These are phyloP conservation scores for Paraglomus occultum DNA, from an alignment of 192 early-diverging fungal species.

Conservation along the genomic window DNA sequence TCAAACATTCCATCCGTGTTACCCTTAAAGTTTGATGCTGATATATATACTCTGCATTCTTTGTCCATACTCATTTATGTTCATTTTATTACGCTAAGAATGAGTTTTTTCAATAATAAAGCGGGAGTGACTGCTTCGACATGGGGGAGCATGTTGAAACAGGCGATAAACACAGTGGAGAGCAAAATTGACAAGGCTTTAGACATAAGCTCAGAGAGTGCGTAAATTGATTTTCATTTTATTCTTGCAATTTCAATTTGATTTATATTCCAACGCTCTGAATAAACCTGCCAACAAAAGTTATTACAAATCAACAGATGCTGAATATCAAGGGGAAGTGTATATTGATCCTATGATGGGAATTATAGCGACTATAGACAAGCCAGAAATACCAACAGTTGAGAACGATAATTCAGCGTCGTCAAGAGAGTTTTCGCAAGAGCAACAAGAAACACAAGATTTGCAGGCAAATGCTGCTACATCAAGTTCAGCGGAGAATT, in stretches of 20 bases:
- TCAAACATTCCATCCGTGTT: too few species aligned
- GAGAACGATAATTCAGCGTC: too few species aligned
- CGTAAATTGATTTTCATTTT: background rate
- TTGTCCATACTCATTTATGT: too few species aligned
- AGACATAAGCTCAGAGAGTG: conserved; percentile 41
- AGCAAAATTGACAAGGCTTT: conserved; percentile 70
- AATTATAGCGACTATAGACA: conserved; percentile 1
- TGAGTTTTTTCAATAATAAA: conserved; percentile 24
- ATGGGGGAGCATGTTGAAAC: conserved; percentile 67
- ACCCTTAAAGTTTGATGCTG: too few species aligned
- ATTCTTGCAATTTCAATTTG: background rate
- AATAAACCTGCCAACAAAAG: too few species aligned
- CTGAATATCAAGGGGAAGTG: conserved; percentile 12
- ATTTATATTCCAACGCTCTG: background rate
- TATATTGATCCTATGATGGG: conserved; percentile 19
- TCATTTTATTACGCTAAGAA: background rate
- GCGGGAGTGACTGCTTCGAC: background rate
- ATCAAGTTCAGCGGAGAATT: too few species aligned
- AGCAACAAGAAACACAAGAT: too few species aligned
- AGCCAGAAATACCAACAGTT: background rate
- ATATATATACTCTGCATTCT: too few species aligned
- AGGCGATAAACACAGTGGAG: conserved; percentile 69
- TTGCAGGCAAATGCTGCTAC: too few species aligned
- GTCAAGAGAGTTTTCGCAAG: too few species aligned
- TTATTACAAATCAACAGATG: background rate